Percentiles rank a stretch among this genome's conserved stretches.
Conservation (phyloP, 2,329 filamentous ascomycete species). For the Fusarium poae region DNA sequence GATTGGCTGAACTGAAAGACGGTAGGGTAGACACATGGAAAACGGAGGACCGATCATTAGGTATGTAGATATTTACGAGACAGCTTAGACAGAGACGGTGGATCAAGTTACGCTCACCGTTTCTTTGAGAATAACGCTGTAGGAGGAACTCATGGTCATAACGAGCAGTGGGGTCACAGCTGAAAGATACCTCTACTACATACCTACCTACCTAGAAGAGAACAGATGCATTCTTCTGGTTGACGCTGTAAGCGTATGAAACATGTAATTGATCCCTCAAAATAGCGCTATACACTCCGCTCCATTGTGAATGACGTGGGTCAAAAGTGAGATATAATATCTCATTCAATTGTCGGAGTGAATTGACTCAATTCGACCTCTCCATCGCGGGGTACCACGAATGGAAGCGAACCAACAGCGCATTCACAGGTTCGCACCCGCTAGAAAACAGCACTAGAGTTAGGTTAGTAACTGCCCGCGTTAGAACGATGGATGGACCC, state of each 20-base stretch:
- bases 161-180: conserved; percentile 29
- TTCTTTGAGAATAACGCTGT: too few relatives aligned
- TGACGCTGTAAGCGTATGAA: conserved; percentile 22
- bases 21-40: conserved; percentile 18
- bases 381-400: conserved; percentile 37
- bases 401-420: conserved; percentile 25
- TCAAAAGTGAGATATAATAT: conserved; percentile 30
- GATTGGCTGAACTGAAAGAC: conserved; percentile 34
- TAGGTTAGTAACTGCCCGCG: background rate
- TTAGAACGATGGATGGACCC: conserved; percentile 20
- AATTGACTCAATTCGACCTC: conserved; percentile 34
- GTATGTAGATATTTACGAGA: background rate
- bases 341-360: conserved; percentile 23
- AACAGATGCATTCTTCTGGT: background rate
- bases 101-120: conserved; percentile 32
- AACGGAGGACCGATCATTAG: conserved; percentile 29
- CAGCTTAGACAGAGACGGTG: conserved; percentile 32
- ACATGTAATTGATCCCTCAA: background rate
- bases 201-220: too few relatives aligned
- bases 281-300: conserved; percentile 23
- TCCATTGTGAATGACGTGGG: background rate
- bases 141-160: background rate
- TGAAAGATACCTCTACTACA: conserved; percentile 25
- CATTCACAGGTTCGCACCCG: background rate
- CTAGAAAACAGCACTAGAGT: conserved; percentile 12